These are phyloP conservation scores for Cryptococcus depauperatus DNA, from an alignment of 1,284 basidiomycete species.

Conservation along the genomic window DNA sequence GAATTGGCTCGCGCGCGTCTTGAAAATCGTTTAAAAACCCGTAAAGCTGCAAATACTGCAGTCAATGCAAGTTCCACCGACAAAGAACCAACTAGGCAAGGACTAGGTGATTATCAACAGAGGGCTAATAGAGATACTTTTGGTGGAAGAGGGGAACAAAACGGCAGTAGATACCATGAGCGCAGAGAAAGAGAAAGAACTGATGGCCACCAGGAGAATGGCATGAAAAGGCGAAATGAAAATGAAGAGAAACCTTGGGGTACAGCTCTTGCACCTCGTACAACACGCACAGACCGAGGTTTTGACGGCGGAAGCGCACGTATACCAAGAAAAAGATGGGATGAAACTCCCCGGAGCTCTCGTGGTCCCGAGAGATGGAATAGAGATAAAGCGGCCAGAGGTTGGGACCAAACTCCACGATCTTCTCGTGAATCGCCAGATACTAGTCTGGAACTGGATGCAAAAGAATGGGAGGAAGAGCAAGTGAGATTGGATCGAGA, in stretches of 20 bases:
- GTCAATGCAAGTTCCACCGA: constrained; percentile 23
- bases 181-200: constrained; percentile 24
- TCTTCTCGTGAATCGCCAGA: constrained; percentile 52
- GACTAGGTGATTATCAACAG: constrained; percentile 43
- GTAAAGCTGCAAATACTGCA: constrained; percentile 50
- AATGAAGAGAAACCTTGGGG: constrained; percentile 37
- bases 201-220: constrained; percentile 13
- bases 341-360: constrained; percentile 67
- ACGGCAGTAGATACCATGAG: constrained; percentile 19
- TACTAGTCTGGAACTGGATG: constrained; percentile 41
- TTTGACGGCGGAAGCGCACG: constrained; percentile 74
- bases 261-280: constrained; percentile 56
- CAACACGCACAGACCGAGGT: constrained; percentile 52
- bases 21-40: constrained; percentile 63
- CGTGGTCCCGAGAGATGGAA: constrained; percentile 28
- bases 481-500: constrained; percentile 80
- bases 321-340: constrained; percentile 82
- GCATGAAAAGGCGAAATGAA: constrained; percentile 5
- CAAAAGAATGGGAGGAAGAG: constrained; percentile 90
- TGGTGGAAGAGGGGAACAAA: constrained; percentile 9
- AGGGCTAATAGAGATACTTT: constrained; percentile 46
- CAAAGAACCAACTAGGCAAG: constrained; percentile 18
- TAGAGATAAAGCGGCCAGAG: constrained; percentile 16
- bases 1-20: constrained; percentile 61
- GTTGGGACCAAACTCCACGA: constrained; percentile 80